Conservation (phyloP, 306 rosid genomes). For the Fagus sylvatica region DNA sequence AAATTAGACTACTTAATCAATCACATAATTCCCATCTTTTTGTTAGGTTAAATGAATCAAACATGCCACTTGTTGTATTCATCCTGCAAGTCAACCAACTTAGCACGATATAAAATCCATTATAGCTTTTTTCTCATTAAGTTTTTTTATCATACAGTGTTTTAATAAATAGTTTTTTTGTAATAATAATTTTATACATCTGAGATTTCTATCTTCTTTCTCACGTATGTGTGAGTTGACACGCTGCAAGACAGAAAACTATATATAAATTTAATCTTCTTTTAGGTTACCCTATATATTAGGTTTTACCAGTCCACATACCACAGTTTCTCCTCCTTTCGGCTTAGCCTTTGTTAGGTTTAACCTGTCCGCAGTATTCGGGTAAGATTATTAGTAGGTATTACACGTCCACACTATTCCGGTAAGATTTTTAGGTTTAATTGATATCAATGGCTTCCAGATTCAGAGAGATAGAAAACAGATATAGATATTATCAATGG, state of each 20-base stretch:
- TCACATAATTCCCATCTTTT: neutral
- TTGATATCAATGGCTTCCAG: neutral
- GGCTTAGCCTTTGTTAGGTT: neutral
- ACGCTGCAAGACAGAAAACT: too few species aligned
- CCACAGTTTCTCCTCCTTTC: too few species aligned
- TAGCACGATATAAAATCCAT: neutral
- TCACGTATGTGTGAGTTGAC: too few species aligned
- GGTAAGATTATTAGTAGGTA: neutral
- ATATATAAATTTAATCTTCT: too few species aligned
- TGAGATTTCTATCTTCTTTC: too few species aligned
- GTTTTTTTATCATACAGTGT: neutral
- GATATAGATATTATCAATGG: too few species aligned
- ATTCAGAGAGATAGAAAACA: too few species aligned
- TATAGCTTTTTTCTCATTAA: neutral
- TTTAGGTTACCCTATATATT: too few species aligned
- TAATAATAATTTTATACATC: too few species aligned
- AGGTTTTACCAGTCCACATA: too few species aligned
- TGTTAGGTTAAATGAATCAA: neutral
- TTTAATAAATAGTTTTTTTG: neutral
- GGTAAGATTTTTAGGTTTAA: neutral
- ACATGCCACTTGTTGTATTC: neutral
- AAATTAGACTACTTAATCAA: neutral
- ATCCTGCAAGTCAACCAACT: constrained; percentile 4
- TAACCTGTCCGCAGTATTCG: neutral
- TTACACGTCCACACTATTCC: neutral